Evolutionary conservation across 2,329 filamentous ascomycete genomes (phyloP).

Genomic region (Aspergillus jensenii): DNA sequence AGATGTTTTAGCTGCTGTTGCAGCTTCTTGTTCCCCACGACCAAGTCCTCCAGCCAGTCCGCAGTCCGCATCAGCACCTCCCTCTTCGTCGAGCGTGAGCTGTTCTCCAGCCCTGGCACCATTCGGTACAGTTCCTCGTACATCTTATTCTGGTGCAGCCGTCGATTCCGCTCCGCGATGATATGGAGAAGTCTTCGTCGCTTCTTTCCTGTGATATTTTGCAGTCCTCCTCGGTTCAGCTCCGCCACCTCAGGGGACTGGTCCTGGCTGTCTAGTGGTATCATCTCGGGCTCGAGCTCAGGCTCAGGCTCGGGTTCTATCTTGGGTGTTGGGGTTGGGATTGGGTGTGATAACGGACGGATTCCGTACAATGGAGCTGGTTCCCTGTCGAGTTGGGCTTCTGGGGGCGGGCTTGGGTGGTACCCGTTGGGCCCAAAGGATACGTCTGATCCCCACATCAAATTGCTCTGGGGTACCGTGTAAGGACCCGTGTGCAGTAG

Average conservation of each 20-base stretch:
- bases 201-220: slow-evolving; percentile 10
- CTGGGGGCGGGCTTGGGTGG: background rate
- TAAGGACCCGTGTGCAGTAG: background rate
- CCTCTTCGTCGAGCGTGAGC: slow-evolving; percentile 9
- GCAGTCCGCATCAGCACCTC: slow-evolving; percentile 6
- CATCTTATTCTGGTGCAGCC: slow-evolving; percentile 10
- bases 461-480: background rate
- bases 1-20: background rate
- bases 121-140: slow-evolving; percentile 11
- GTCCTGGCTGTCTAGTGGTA: background rate
- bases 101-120: slow-evolving; percentile 6
- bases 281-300: background rate
- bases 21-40: background rate
- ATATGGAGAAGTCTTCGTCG: slow-evolving; percentile 8
- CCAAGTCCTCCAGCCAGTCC: slow-evolving; percentile 4
- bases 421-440: slow-evolving; percentile 9
- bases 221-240: background rate
- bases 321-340: background rate
- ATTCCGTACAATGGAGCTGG: background rate
- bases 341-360: background rate
- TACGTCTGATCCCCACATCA: slow-evolving; percentile 9
- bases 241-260: background rate
- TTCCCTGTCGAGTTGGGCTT: background rate
- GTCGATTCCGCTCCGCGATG: slow-evolving; percentile 11
- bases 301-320: background rate